Evolutionary conservation across 2,329 filamentous ascomycete genomes (phyloP), one percentile per base, ranked within the genome.

Genomic region (Zasmidium citrigriseum): DNA sequence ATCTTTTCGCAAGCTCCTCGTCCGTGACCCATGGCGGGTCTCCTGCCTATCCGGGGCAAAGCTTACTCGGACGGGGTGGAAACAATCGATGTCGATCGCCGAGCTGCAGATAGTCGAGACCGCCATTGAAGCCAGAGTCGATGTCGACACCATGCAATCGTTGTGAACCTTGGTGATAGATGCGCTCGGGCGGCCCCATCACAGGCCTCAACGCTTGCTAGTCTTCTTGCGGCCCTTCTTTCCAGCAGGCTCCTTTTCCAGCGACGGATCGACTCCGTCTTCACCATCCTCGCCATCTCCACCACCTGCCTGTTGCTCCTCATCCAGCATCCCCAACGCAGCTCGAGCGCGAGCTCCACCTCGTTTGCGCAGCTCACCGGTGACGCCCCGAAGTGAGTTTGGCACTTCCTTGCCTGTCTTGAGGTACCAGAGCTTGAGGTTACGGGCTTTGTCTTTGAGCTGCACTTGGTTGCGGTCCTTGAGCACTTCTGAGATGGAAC

Each of bases 341-440:
- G 72, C 73, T 38, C 70, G 63, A 10, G 69, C 70, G 53, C 72
- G 62, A 1, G 72, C 72, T 27, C 72, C 71, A n/a, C 72, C 72
- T 46, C 72, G 64, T 70, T 92, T 96, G 75, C 95, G 93, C 38
- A 96, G 78, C 75, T 96, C 92, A 2, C 92, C 92, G 0, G 92
- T 96, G 11, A 96, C 92, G 25, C 89, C 90, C 68, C 93, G 88
- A 21, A 96, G 77, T 66, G 95, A 95, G 67, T 90, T 91, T 0
- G 92, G 92, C 73, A 96, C 93, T 68, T 96, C 92, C 4, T 91
- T 92, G 53, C 91, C 91, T 18, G 89, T 93, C 78, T 96, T 96
- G 54, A 96, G 78, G 74, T 96, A 96, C 77, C 95, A 96, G 0
- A 96, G 77, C 73, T 96, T 96, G 50, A 96, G 76, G 64, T 96